A percentile compares a stretch with the other conserved stretches of the same genome.
These are phyloP conservation scores for Lecanicillium sp. DNA, from an alignment of 2,329 filamentous ascomycete genomes.

Conservation along the genomic window DNA sequence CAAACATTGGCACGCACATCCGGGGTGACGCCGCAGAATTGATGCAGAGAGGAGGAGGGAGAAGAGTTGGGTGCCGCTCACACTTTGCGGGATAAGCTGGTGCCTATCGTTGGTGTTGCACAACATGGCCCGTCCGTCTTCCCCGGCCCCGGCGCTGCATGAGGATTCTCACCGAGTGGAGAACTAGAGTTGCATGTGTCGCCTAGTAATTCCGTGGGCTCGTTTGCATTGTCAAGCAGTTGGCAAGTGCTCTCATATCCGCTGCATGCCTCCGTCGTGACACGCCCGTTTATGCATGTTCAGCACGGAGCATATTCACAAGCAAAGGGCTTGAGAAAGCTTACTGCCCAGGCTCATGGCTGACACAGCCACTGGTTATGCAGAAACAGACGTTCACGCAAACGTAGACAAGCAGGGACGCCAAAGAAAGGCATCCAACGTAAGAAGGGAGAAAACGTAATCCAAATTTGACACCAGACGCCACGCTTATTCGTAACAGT, in stretches of 20 bases:
- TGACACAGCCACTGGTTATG: not conserved
- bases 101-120: constrained; percentile 1
- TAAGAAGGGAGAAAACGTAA: not conserved
- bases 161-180: constrained; percentile 6
- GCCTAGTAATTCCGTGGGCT: too few species aligned
- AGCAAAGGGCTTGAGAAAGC: not conserved
- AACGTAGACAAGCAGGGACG: too few species aligned
- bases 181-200: not conserved
- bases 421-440: not conserved
- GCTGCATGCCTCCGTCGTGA: too few species aligned
- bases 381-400: not conserved
- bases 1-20: too few species aligned
- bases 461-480: constrained; percentile 5
- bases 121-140: not conserved
- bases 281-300: too few species aligned
- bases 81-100: not conserved
- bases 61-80: too few species aligned
- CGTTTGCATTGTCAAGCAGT: too few species aligned
- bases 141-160: constrained; percentile 2
- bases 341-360: not conserved
- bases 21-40: too few species aligned
- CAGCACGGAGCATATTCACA: not conserved
- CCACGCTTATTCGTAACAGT: constrained; percentile 1
- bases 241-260: too few species aligned
- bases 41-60: too few species aligned